phyloP scores from a whole-genome alignment of 306 rosid species.

The Cicer yamashitae region DNA sequence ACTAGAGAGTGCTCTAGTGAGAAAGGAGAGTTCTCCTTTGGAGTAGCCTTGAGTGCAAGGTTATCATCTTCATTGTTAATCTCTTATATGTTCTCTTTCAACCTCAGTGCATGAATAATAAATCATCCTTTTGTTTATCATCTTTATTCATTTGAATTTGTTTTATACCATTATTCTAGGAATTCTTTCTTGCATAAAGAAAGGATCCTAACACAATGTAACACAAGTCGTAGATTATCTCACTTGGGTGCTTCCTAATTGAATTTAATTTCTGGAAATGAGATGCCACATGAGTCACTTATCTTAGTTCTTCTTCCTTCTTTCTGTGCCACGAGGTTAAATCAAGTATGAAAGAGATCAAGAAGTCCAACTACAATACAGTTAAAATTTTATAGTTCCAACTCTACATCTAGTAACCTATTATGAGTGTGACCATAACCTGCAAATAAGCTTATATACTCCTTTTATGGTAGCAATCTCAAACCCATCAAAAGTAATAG shows the following conservation, averaged over 20 bases:
- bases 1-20: too few species aligned
- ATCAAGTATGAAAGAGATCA: constrained; percentile 21
- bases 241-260: neutral
- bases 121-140: too few species aligned
- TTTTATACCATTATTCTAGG: too few species aligned
- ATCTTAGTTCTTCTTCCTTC: constrained; percentile 17
- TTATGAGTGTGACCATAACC: constrained; percentile 6
- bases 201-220: too few species aligned
- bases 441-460: constrained; percentile 36
- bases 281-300: constrained; percentile 21
- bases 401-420: constrained; percentile 25
- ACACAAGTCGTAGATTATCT: neutral
- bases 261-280: constrained; percentile 16
- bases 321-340: neutral
- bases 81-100: too few species aligned
- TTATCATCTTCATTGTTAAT: too few species aligned
- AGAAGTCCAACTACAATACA: neutral
- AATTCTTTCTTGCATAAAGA: too few species aligned
- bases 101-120: too few species aligned
- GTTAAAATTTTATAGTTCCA: constrained; percentile 14
- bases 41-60: too few species aligned
- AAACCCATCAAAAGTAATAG: constrained; percentile 12
- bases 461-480: neutral
- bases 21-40: too few species aligned
- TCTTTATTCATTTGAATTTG: too few species aligned